phyloP scores from a whole-genome alignment of 768 basidiomycete species.

The Myochromella boudieri region DNA sequence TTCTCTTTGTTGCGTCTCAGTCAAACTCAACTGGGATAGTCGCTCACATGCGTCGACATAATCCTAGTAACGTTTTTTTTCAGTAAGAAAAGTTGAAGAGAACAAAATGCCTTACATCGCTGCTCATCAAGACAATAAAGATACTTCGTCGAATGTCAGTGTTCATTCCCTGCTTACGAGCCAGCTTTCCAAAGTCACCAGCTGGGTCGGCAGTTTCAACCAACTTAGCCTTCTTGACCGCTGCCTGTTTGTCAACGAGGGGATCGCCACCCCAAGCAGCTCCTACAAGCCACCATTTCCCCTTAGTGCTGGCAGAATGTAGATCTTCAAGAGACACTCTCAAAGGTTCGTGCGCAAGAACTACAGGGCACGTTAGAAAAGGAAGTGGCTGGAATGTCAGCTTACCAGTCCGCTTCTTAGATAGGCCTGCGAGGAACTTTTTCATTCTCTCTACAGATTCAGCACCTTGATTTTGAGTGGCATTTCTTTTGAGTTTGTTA shows the following conservation, averaged over 20 bases:
- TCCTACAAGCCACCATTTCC: constrained; percentile 99
- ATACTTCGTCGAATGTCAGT: constrained; percentile 91
- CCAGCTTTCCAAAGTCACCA: constrained; percentile 68
- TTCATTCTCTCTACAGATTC: constrained; percentile 86
- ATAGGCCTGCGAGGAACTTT: constrained; percentile 75
- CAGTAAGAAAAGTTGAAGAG: background rate
- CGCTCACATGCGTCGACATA: constrained; percentile 94
- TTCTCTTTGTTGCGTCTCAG: constrained; percentile 91
- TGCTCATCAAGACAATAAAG: constrained; percentile 94
- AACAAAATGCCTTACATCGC: constrained; percentile 61
- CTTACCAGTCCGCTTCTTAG: constrained; percentile 76
- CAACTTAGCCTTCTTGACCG: constrained; percentile 23
- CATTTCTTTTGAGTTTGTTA: constrained; percentile 72
- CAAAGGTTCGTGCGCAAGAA: constrained; percentile 81
- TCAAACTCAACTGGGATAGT: constrained; percentile 78
- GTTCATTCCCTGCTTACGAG: constrained; percentile 96
- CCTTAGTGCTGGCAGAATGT: constrained; percentile 77
- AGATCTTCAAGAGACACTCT: constrained; percentile 86
- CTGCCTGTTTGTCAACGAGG: constrained; percentile 66
- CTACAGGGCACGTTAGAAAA: constrained; percentile 46
- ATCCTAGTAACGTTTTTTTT: constrained; percentile 53
- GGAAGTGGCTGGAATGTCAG: background rate
- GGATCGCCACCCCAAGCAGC: constrained; percentile 96
- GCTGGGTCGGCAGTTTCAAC: constrained; percentile 23
- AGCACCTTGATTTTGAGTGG: constrained; percentile 64